A percentile compares a stretch with the other conserved stretches of the same genome.
These are phyloP conservation scores for Tardiomyces depauwii DNA, from an alignment of 1,139 yeast genomes.

Conservation along the genomic window DNA sequence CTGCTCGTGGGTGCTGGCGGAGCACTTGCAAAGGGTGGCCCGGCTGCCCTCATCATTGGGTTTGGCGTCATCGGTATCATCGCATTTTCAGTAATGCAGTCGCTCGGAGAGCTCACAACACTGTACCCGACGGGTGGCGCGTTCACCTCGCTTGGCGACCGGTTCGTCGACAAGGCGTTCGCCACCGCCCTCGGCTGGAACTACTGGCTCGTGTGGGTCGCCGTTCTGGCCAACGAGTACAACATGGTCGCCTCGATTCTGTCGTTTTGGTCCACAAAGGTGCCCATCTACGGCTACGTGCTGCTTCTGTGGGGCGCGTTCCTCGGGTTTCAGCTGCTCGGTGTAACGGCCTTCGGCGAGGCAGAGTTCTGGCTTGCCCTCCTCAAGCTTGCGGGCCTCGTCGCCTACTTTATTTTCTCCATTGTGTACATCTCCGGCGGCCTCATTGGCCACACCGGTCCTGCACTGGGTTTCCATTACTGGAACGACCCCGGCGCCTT, in stretches of 20 bases:
- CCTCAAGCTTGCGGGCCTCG: conserved; percentile 41
- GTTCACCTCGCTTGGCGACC: conserved; percentile 46
- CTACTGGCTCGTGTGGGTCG: conserved; percentile 51
- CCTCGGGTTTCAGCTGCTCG: conserved; percentile 42
- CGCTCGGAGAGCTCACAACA: conserved; percentile 57
- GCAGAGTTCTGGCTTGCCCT: conserved; percentile 55
- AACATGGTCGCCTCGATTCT: conserved; percentile 43
- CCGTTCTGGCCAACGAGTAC: conserved; percentile 50
- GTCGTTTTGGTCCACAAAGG: conserved; percentile 49
- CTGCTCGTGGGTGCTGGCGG: conserved; percentile 53
- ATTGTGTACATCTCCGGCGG: conserved; percentile 62
- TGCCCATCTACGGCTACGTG: conserved; percentile 49
- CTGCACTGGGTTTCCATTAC: conserved; percentile 36
- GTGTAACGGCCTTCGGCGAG: conserved; percentile 55
- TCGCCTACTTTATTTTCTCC: conserved; percentile 49
- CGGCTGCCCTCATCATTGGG: conserved; percentile 47
- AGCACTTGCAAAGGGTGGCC: conserved; percentile 52
- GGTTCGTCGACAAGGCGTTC: conserved; percentile 47
- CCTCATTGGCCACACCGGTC: conserved; percentile 14
- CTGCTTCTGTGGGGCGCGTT: conserved; percentile 46
- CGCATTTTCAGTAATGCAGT: conserved; percentile 48
- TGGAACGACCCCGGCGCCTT: conserved; percentile 91
- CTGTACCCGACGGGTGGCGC: conserved; percentile 53
- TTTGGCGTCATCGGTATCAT: conserved; percentile 48
- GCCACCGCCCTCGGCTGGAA: conserved; percentile 55